Evolutionary conservation across 2,329 filamentous ascomycete genomes (phyloP).

Genomic region (Orbilia brochopaga): DNA sequence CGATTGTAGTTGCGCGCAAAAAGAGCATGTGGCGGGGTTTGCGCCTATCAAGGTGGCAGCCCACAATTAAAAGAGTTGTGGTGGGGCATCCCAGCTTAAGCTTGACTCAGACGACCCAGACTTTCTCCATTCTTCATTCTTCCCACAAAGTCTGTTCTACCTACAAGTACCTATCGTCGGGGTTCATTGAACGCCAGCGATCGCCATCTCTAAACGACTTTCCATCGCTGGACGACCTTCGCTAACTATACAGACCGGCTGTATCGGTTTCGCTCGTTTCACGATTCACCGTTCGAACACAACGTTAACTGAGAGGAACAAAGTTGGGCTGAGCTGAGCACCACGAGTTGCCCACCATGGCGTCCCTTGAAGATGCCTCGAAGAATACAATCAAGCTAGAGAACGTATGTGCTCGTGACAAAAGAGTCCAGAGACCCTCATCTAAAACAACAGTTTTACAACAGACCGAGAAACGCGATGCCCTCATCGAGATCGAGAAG

Average conservation of each 20-base stretch:
- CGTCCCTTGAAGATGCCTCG: conserved; percentile 53
- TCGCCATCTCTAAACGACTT: background rate
- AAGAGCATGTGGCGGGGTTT: background rate
- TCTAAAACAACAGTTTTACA: conserved; percentile 51
- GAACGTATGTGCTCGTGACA: conserved; percentile 60
- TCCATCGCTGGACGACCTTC: background rate
- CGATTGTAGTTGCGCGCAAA: no score
- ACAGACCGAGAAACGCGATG: conserved; percentile 84
- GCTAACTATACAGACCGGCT: background rate
- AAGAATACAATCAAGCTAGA: conserved; percentile 71
- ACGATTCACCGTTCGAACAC: background rate
- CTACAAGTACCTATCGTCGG: no score
- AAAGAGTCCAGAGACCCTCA: conserved; percentile 49
- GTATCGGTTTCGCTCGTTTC: no score
- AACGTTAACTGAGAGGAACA: background rate
- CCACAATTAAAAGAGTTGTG: background rate
- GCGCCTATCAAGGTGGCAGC: background rate
- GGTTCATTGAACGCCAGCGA: background rate
- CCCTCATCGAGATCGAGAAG: conserved; percentile 81
- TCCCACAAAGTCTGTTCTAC: background rate
- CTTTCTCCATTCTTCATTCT: conserved; percentile 1
- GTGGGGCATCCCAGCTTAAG: background rate
- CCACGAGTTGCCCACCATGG: conserved; percentile 39
- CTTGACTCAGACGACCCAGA: background rate
- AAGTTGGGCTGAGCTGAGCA: background rate